A percentile compares a stretch with the other conserved stretches of the same genome.
Conservation (phyloP, 2,329 filamentous ascomycete species). For the Graphium sp. region DNA sequence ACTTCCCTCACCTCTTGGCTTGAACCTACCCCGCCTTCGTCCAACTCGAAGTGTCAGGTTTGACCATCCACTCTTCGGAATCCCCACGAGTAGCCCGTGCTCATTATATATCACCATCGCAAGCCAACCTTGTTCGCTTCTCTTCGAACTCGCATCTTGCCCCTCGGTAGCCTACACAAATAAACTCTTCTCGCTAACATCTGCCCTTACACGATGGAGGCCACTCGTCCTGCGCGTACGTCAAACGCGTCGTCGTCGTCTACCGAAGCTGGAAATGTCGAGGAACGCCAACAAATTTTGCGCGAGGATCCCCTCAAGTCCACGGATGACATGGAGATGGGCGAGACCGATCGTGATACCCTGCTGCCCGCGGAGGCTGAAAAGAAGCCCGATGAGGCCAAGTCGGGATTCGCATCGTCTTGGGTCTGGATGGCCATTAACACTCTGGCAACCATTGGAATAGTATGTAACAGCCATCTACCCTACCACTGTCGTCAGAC, state of each 20-base stretch:
- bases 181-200: too few relatives aligned
- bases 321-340: constrained; percentile 18
- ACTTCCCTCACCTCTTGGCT: too few relatives aligned
- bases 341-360: constrained; percentile 14
- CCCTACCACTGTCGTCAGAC: constrained; percentile 3
- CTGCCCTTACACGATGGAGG: too few relatives aligned
- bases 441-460: constrained; percentile 44
- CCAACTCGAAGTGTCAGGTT: too few relatives aligned
- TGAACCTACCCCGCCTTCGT: too few relatives aligned
- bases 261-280: constrained; percentile 13
- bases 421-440: constrained; percentile 43
- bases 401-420: constrained; percentile 18
- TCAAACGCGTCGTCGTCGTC: constrained; percentile 18
- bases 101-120: too few relatives aligned
- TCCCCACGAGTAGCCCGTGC: too few relatives aligned
- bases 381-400: constrained; percentile 15
- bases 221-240: too few relatives aligned
- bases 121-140: too few relatives aligned
- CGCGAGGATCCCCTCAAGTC: constrained; percentile 12
- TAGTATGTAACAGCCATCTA: constrained; percentile 33
- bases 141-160: too few relatives aligned
- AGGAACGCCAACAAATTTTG: constrained; percentile 16
- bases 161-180: too few relatives aligned
- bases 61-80: too few relatives aligned
- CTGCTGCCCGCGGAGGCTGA: constrained; percentile 17